These are phyloP conservation scores for Prunus yedoensis DNA, from an alignment of 331 rosid genomes.

Conservation along the genomic window DNA sequence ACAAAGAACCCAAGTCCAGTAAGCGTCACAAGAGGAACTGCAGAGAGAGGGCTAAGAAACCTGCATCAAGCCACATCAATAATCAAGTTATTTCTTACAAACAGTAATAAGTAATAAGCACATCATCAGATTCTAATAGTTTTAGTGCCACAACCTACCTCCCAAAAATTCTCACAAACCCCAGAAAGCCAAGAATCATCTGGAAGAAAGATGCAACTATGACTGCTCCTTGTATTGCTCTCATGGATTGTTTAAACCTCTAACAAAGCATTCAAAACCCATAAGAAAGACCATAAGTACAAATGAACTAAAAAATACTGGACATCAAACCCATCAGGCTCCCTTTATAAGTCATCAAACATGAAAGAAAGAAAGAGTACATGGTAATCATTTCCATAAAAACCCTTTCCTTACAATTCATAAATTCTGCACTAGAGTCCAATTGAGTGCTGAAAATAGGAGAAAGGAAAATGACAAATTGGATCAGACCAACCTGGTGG, in stretches of 20 bases:
- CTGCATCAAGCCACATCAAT: conserved; percentile 36
- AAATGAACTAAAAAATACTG: not conserved
- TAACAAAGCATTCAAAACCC: conserved; percentile 14
- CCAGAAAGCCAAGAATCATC: conserved; percentile 71
- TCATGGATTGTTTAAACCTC: conserved; percentile 73
- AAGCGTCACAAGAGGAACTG: conserved; percentile 78
- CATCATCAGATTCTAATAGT: conserved; percentile 7
- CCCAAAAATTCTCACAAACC: conserved; percentile 73
- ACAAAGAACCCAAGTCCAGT: conserved; percentile 79
- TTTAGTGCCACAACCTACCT: conserved; percentile 39
- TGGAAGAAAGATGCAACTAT: conserved; percentile 66
- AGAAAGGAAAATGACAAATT: not conserved
- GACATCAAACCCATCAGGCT: not conserved
- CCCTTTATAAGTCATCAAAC: not conserved
- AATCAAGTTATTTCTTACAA: conserved; percentile 22
- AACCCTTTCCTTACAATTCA: not conserved
- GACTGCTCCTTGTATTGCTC: conserved; percentile 77
- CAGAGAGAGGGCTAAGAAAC: conserved; percentile 80
- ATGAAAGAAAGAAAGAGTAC: conserved; percentile 1
- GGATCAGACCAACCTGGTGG: conserved; percentile 50
- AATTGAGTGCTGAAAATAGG: not conserved
- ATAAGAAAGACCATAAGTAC: conserved; percentile 14
- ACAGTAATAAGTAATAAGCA: conserved; percentile 1
- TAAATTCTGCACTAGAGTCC: not conserved
- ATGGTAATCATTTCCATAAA: conserved; percentile 1